These are phyloP conservation scores for Eutrema japonicum DNA, from an alignment of 345 rosid species.

Conservation along the genomic window DNA sequence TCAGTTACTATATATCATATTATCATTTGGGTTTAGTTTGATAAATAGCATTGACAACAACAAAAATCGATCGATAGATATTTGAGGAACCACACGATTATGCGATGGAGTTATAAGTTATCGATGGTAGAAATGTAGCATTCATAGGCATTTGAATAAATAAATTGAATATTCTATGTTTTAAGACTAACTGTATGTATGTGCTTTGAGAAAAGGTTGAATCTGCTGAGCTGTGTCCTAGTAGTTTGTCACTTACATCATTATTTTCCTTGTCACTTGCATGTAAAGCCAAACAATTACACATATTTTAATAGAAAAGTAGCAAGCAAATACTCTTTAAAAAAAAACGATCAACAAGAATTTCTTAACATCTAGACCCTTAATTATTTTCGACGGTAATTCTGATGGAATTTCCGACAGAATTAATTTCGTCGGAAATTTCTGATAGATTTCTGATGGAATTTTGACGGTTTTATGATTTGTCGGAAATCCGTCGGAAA, in stretches of 20 bases:
- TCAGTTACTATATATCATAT: background rate
- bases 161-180: no score
- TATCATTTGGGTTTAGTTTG: background rate
- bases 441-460: no score
- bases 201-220: constrained; percentile 16
- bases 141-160: no score
- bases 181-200: background rate
- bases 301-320: background rate
- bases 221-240: constrained; percentile 29
- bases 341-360: no score
- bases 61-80: no score
- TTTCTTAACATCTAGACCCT: background rate
- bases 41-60: background rate
- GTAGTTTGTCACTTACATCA: constrained; percentile 17
- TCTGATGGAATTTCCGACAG: no score
- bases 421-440: no score
- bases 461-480: no score
- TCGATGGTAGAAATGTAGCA: no score
- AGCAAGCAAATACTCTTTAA: background rate
- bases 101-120: background rate
- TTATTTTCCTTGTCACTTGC: constrained; percentile 24
- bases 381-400: no score
- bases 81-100: background rate
- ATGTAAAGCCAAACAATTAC: background rate
- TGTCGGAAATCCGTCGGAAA: no score